Base-by-base conservation (phyloP, 129 eudicot genomes). In the Logfia minima region DNA sequence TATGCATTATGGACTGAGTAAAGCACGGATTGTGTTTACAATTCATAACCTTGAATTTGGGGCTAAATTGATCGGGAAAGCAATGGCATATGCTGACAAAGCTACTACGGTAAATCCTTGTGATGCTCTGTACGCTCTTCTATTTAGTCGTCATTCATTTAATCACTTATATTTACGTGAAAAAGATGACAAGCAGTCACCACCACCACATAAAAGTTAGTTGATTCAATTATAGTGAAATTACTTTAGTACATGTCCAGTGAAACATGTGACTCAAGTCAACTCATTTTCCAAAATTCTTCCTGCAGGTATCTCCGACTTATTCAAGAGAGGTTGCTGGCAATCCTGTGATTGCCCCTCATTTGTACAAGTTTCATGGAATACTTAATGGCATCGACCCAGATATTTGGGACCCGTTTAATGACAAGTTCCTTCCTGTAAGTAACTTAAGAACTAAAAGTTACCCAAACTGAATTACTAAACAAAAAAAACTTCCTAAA, bases 11-110 rank as follows among this genome's bases (percentile, higher is more conserved):
- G 96, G 99, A 66, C 86, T 95, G 35, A 95, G 85, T 67, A 95
- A 95, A 84, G 86, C 97, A 64, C 89, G 92, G 35, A 82, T 92
- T 74, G 97, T 95, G 80, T 95, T 91, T 79, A 95, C 97, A 2
- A 95, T 95, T 58, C 99, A 95, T 81, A 95, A 95, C 86, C 99
- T 95, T 76, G 99, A 95, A 79, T 95, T 91, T 76, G 99, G 99
- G 67, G 96, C 92, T 48, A 68, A 61, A 19, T 66, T 89, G 58
- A 92, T 95, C 41, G 95, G 89, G 52, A 91, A 83, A 85, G 99
- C 99, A 69, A 92, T 95, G 95, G 67, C 80, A 21, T 81, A 81
- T 73, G 84, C 97, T 28, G 96, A 95, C 86, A 95, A 95, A 86
- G 99, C 99, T 39, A 95, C 97, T 29, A 95, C 99, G 69, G 99